Base-by-base conservation (phyloP, 2,329 filamentous ascomycete species). In the Diaporthe capsici region DNA sequence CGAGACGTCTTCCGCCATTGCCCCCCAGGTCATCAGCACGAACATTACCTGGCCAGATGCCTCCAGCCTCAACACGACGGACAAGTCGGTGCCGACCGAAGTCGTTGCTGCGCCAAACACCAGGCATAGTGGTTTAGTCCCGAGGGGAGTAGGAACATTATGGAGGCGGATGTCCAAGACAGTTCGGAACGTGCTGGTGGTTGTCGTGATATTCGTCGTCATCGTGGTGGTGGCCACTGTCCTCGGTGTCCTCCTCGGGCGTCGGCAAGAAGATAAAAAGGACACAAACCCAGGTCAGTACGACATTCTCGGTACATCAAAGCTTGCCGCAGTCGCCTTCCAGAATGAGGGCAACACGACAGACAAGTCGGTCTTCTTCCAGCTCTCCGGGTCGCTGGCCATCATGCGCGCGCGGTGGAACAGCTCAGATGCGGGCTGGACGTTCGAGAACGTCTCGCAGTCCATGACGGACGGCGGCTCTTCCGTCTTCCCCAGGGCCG, bases 291-390 rank as follows among this genome's bases (percentile, higher is more conserved):
- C n/a, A n/a, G 63, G 53, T n/a, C 49, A 47, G 37, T 74, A 58
- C n/a, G 55, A 58, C 22, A 71, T 71, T 22, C 73, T 71, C 17
- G 51, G n/a, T 20, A 71, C 22, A 22, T 74, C 73, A 25, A 68
- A 63, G 39, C 73, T 74, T n/a, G 53, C 73, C 34, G 73, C 73
- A 1, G 31, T 74, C 28, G 49, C 39, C 22, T 74, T 74, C 63
- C 63, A 61, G 73, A 74, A 71, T n/a, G 73, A 28, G 37, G 57
- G 57, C n/a, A 37, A 74, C 44, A 47, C 10, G 34, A 74, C 73
- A 9, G 73, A 74, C 73, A 71, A 74, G 44, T 71, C 53, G 17
- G 73, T 74, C 73, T 74, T 74, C 55, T 74, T 71, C 55, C 73
- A 74, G 44, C 65, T 44, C 42, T 51, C 63, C 17, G n/a, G 39